Evolutionary conservation across 306 rosid species (phyloP).

Genomic region (Trifolium subterraneum): DNA sequence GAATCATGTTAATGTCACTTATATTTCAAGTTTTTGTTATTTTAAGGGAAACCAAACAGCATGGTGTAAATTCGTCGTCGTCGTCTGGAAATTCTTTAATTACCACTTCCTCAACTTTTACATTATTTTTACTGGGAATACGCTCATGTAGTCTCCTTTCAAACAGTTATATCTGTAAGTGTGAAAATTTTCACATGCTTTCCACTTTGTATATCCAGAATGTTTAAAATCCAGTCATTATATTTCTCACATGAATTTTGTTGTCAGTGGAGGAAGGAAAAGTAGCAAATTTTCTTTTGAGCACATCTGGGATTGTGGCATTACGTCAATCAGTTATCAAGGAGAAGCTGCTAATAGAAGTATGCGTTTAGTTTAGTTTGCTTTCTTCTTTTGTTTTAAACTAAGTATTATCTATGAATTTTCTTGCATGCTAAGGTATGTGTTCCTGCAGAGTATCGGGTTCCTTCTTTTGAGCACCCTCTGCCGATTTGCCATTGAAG

Average conservation of each 20-base stretch:
- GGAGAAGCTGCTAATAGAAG: constrained; percentile 65
- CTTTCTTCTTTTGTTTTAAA: constrained; percentile 37
- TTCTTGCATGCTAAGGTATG: constrained; percentile 23
- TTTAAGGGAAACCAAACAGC: constrained; percentile 56
- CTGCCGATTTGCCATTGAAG: constrained; percentile 81
- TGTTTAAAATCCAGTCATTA: constrained; percentile 31
- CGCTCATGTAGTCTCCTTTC: constrained; percentile 93
- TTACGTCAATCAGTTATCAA: constrained; percentile 63
- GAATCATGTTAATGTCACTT: constrained; percentile 75
- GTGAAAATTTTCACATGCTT: constrained; percentile 13
- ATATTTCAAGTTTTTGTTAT: constrained; percentile 65
- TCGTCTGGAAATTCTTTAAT: constrained; percentile 51
- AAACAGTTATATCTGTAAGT: constrained; percentile 92
- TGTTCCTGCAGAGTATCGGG: constrained; percentile 68
- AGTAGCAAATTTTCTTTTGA: constrained; percentile 90
- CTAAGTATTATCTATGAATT: constrained; percentile 21
- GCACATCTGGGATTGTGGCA: constrained; percentile 76
- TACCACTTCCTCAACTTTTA: constrained; percentile 53
- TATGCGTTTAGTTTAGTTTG: constrained; percentile 52
- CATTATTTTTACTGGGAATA: constrained; percentile 68
- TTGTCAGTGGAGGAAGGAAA: constrained; percentile 98
- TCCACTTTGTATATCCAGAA: constrained; percentile 25
- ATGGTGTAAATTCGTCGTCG: constrained; percentile 52
- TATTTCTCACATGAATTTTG: constrained; percentile 42
- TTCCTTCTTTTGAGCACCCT: constrained; percentile 81